A percentile compares a stretch with the other conserved stretches of the same genome.
Conservation (phyloP, 108 stramenopile species). For the Chaetoceros muelleri region DNA sequence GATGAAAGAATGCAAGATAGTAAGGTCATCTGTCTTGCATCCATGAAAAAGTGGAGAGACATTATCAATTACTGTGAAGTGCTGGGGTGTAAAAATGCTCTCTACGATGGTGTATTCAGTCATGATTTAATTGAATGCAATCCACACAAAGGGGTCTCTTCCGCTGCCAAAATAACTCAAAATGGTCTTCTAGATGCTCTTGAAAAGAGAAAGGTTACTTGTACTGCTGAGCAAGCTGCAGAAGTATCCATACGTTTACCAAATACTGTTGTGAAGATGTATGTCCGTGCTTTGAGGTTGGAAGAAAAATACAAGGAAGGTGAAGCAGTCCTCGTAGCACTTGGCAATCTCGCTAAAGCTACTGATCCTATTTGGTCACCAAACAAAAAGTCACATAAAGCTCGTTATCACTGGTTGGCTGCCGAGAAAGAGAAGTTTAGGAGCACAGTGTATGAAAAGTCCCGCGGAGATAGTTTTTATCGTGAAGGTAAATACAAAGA, state of each 20-base stretch:
- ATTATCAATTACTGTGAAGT: conserved; percentile 55
- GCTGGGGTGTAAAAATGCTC: conserved; percentile 41
- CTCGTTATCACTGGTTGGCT: conserved; percentile 25
- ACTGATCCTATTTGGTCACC: conserved; percentile 1
- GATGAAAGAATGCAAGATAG: conserved; percentile 36
- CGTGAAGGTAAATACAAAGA: conserved; percentile 37
- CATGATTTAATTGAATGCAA: conserved; percentile 40
- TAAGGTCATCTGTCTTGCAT: conserved; percentile 46
- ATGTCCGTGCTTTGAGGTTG: conserved; percentile 54
- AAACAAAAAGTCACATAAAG: conserved; percentile 21
- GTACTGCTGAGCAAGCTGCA: conserved; percentile 38
- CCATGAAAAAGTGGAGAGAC: conserved; percentile 67
- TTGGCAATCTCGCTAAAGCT: conserved; percentile 5
- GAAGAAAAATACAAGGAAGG: conserved; percentile 66
- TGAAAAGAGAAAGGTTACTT: conserved; percentile 15
- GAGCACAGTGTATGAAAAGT: conserved; percentile 36
- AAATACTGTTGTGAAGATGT: conserved; percentile 31
- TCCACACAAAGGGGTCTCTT: conserved; percentile 43
- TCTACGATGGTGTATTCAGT: conserved; percentile 52
- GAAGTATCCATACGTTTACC: conserved; percentile 69
- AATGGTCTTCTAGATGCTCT: conserved; percentile 13
- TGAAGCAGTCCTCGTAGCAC: conserved; percentile 24
- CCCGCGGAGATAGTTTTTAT: conserved; percentile 59
- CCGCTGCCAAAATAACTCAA: conserved; percentile 23
- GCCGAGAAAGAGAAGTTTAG: conserved; percentile 35